Base-by-base conservation (phyloP, 2,329 filamentous ascomycete species). In the Penicillium glabrum region DNA sequence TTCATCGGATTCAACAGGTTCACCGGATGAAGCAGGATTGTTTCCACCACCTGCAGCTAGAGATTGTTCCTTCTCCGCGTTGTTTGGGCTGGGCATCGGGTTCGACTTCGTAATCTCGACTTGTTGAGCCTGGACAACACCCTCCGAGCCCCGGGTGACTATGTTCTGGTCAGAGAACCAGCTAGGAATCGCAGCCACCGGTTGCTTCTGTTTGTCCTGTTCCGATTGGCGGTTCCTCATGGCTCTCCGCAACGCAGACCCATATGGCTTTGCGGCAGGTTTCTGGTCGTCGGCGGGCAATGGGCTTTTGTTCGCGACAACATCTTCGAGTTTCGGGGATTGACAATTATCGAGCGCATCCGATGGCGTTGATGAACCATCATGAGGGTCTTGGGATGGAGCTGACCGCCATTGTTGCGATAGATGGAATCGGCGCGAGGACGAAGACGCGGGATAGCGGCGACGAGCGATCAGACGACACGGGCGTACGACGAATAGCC, bases 131-230 rank as follows among this genome's bases (percentile, higher is more conserved):
- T 58, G 29, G 5, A 51, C 31, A 35, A 56, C 54, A 14, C 45
- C 57, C 6, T 63, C 56, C 14, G 54, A 46, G 46, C 64, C 56
- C 39, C 67, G 64, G 31, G 67, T 59, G 14, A 73, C 56, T 1
- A 69, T 67, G 58, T 77, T 77, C 14, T 66, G 66, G 47, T 74
- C 68, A 21, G 67, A 61, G 46, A 77, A 77, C 75, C 75, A 77
- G 6, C 67, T 56, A 1, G 75, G 75, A 23, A 77, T 63, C 2
- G 63, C 67, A 5, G 69, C 63, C 5, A 57, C 57, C 2, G 66
- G 46, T 8, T 55, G 45, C 35, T 60, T 56, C 43, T 60, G 53
- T 27, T 60, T 51, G 31, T 71, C 64, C 21, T 65, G 62, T 6
- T 61, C 49, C 1, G 61, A 50, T 56, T 66, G 72, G 46, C 62